A percentile compares a stretch with the other conserved stretches of the same genome.
These are phyloP conservation scores for Spirogloea muscicola DNA, from an alignment of 139 green algal genomes.

Conservation along the genomic window DNA sequence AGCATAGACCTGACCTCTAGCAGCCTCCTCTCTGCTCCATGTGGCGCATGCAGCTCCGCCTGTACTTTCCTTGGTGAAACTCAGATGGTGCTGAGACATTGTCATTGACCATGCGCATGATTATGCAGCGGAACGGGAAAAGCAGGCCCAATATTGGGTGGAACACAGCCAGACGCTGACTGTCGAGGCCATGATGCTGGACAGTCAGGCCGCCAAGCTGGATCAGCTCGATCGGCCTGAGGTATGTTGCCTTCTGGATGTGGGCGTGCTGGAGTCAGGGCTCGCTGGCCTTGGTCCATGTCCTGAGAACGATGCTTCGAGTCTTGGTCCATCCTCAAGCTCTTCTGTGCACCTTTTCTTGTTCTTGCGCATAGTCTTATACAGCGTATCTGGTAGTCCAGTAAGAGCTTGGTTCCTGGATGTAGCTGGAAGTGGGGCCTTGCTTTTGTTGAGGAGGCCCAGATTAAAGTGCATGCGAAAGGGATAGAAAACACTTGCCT, in stretches of 20 bases:
- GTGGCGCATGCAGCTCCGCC: too few species aligned
- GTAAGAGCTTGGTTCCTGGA: not conserved
- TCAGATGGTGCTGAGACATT: too few species aligned
- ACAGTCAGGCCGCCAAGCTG: constrained; percentile 68
- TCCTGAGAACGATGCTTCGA: not conserved
- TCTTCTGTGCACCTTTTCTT: not conserved
- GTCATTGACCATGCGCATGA: too few species aligned
- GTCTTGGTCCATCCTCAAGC: constrained; percentile 4
- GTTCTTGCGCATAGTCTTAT: not conserved
- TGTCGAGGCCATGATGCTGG: constrained; percentile 87
- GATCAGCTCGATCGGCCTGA: constrained; percentile 76
- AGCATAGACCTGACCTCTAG: too few species aligned
- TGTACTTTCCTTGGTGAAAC: too few species aligned
- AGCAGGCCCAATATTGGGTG: constrained; percentile 69
- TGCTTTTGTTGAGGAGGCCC: not conserved
- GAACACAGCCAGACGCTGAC: constrained; percentile 61
- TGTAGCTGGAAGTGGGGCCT: not conserved
- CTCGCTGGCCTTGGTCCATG: not conserved
- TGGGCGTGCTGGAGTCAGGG: not conserved
- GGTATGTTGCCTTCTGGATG: constrained; percentile 50
- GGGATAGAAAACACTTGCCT: not conserved
- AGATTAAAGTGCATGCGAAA: not conserved
- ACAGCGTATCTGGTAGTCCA: not conserved
- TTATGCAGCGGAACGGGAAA: constrained; percentile 56
- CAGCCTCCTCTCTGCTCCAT: too few species aligned